These are phyloP conservation scores for Clavispora santaluciae DNA, from an alignment of 805 yeast species.

Conservation along the genomic window DNA sequence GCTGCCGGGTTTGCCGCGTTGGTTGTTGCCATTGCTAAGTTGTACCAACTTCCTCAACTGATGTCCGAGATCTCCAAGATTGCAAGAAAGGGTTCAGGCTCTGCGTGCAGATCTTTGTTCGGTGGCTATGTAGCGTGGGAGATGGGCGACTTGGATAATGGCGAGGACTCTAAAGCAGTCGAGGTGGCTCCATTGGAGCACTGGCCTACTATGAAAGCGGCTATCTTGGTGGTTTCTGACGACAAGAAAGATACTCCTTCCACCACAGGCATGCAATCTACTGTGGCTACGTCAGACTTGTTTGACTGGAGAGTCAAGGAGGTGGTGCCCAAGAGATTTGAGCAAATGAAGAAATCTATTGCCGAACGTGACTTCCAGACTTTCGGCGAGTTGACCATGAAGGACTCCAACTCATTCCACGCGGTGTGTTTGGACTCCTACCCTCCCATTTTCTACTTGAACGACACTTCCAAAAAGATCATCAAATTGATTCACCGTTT, in stretches of 20 bases:
- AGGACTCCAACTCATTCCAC: slow-evolving; percentile 95
- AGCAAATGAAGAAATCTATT: slow-evolving; percentile 77
- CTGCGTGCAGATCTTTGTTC: slow-evolving; percentile 94
- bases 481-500: slow-evolving; percentile 48
- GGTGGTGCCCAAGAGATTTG: slow-evolving; percentile 85
- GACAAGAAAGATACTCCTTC: slow-evolving; percentile 92
- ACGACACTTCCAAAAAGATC: slow-evolving; percentile 18
- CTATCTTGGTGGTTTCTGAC: slow-evolving; percentile 87
- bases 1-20: slow-evolving; percentile 99
- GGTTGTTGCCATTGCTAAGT: slow-evolving; percentile 79
- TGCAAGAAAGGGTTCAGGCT: slow-evolving; percentile 98
- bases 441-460: slow-evolving; percentile 76
- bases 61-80: slow-evolving; percentile 82
- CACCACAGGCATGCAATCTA: slow-evolving; percentile 94
- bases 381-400: slow-evolving; percentile 92
- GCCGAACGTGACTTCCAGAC: slow-evolving; percentile 63
- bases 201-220: slow-evolving; percentile 92
- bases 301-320: slow-evolving; percentile 71
- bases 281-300: slow-evolving; percentile 84
- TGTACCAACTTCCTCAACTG: slow-evolving; percentile 81
- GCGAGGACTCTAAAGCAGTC: slow-evolving; percentile 92
- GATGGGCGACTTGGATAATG: slow-evolving; percentile 75
- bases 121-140: slow-evolving; percentile 99
- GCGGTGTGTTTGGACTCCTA: slow-evolving; percentile 94
- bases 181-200: slow-evolving; percentile 78